These are phyloP conservation scores for Aspergillus pseudoterreus DNA, from an alignment of 2,329 filamentous ascomycete genomes.

Conservation along the genomic window DNA sequence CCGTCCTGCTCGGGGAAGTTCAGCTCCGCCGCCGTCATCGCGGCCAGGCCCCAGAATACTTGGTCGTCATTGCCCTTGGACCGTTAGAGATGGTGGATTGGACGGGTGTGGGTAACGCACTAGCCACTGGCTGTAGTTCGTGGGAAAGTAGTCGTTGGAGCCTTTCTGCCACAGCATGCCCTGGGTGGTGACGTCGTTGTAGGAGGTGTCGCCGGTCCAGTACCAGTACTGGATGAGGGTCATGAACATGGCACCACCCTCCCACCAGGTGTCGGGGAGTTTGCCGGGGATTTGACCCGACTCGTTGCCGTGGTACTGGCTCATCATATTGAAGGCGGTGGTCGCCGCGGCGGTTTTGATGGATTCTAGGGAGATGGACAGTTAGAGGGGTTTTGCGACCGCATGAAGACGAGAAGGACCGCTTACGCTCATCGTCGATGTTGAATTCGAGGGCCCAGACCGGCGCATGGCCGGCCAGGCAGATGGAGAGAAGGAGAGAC, in stretches of 20 bases:
- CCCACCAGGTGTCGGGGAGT: constrained; percentile 53
- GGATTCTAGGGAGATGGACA: constrained; percentile 18
- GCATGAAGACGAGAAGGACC: too few species aligned
- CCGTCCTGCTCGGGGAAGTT: constrained; percentile 67
- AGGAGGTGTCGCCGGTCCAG: constrained; percentile 69
- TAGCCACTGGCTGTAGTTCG: constrained; percentile 45
- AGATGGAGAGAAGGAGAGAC: constrained; percentile 5
- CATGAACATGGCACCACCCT: constrained; percentile 67
- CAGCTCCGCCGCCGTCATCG: constrained; percentile 73
- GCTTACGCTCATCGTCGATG: constrained; percentile 18
- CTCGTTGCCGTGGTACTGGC: constrained; percentile 34
- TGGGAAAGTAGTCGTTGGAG: constrained; percentile 73
- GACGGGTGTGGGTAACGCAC: too few species aligned
- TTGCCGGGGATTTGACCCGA: constrained; percentile 39
- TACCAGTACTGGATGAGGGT: constrained; percentile 80
- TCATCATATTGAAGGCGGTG: constrained; percentile 38
- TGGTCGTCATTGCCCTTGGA: constrained; percentile 52
- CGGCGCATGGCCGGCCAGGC: constrained; percentile 9
- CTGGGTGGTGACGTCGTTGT: constrained; percentile 64
- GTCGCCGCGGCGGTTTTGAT: constrained; percentile 33
- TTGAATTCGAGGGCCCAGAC: constrained; percentile 16
- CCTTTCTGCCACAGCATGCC: constrained; percentile 74
- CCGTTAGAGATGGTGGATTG: too few species aligned
- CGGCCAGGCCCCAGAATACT: constrained; percentile 82
- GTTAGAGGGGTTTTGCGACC: too few species aligned